These are phyloP conservation scores for Spencermartinsiella europaea DNA, from an alignment of 805 yeast genomes.

Conservation along the genomic window DNA sequence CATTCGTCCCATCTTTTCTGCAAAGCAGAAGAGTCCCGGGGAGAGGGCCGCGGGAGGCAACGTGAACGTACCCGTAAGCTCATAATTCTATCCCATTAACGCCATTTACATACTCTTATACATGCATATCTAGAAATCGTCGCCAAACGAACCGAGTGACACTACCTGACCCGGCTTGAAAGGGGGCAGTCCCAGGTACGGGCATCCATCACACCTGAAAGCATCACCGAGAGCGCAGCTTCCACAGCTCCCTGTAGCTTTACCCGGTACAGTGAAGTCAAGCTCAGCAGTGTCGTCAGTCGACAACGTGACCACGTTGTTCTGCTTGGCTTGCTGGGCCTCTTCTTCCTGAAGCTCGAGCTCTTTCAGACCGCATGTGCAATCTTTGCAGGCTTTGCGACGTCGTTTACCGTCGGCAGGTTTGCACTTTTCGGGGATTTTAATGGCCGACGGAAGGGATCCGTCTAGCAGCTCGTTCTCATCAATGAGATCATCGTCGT, in stretches of 20 bases:
- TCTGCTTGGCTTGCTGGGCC: slow-evolving; percentile 45
- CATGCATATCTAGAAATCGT: slow-evolving; percentile 48
- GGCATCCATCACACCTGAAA: slow-evolving; percentile 97
- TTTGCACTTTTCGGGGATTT: slow-evolving; percentile 57
- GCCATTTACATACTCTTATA: neutral
- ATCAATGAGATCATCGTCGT: slow-evolving; percentile 48
- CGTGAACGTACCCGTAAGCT: no score
- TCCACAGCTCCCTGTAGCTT: slow-evolving; percentile 90
- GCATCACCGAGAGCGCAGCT: slow-evolving; percentile 98
- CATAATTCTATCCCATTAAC: no score
- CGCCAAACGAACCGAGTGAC: slow-evolving; percentile 56
- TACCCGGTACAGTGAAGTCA: slow-evolving; percentile 95
- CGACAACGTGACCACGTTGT: slow-evolving; percentile 50
- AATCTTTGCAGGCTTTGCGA: slow-evolving; percentile 95
- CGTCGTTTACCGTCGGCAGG: slow-evolving; percentile 48
- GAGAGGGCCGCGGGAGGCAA: no score
- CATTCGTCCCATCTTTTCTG: no score
- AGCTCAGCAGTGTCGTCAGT: slow-evolving; percentile 78
- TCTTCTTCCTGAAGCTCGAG: slow-evolving; percentile 50
- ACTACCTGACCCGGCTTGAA: slow-evolving; percentile 96
- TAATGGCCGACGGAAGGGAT: slow-evolving; percentile 35
- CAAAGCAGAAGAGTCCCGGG: no score
- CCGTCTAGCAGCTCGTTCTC: slow-evolving; percentile 52
- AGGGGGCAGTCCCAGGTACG: slow-evolving; percentile 94
- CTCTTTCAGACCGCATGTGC: slow-evolving; percentile 95